A percentile compares a stretch with the other conserved stretches of the same genome.
Conservation (phyloP, 164 flowering plant species). For the Akebia trifoliata region DNA sequence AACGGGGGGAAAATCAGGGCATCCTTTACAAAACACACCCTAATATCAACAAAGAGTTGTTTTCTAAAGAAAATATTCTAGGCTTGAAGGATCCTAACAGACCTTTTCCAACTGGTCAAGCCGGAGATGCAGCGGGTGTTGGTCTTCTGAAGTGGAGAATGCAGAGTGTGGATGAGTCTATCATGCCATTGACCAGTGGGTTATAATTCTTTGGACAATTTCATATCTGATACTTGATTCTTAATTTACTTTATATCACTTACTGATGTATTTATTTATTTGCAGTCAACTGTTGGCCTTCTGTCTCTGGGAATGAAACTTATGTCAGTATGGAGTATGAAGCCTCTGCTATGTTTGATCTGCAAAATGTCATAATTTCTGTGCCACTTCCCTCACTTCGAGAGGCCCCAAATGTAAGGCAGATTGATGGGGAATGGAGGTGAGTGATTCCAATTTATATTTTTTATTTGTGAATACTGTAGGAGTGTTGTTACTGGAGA, state of each 20-base stretch:
- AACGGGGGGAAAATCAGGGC: conserved; percentile 60
- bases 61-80: conserved; percentile 72
- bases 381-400: conserved; percentile 95
- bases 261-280: conserved; percentile 8
- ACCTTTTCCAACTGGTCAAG: conserved; percentile 81
- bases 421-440: conserved; percentile 99
- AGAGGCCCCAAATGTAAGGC: conserved; percentile 82
- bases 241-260: conserved; percentile 3
- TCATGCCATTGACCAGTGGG: conserved; percentile 85
- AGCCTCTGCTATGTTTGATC: conserved; percentile 78
- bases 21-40: conserved; percentile 92
- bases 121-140: conserved; percentile 78
- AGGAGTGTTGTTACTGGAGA: not conserved
- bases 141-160: conserved; percentile 95
- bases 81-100: conserved; percentile 87
- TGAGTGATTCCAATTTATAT: conserved; percentile 14
- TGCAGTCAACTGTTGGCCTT: conserved; percentile 99
- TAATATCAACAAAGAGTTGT: conserved; percentile 92
- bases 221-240: conserved; percentile 2
- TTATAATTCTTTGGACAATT: conserved; percentile 7
- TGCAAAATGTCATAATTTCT: conserved; percentile 82
- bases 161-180: conserved; percentile 81
- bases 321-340: conserved; percentile 97
- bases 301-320: conserved; percentile 92
- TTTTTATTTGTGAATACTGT: not conserved